A percentile compares a stretch with the other conserved stretches of the same genome.
Evolutionary conservation across 495 filamentous ascomycete genomes (phyloP).

Genomic region (Letharia columbiana): DNA sequence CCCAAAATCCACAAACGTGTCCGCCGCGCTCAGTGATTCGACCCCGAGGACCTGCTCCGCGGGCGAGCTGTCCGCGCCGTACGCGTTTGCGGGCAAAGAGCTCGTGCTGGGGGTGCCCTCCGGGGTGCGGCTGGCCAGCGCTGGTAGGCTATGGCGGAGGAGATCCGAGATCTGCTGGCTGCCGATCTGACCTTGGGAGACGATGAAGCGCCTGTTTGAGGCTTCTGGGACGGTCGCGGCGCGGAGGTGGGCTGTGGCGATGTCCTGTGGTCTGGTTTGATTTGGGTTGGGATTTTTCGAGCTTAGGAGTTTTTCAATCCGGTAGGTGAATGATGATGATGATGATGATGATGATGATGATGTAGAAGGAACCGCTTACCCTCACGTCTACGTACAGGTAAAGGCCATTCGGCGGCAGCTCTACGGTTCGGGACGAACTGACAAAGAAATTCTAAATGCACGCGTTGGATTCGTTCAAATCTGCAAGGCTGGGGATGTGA

Average conservation of each 20-base stretch:
- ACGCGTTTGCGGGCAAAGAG: background rate
- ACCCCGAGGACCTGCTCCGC: constrained; percentile 1
- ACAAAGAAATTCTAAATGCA: background rate
- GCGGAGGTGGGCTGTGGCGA: background rate
- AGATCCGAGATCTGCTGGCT: background rate
- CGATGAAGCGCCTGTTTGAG: background rate
- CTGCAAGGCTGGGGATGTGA: background rate
- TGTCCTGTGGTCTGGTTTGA: background rate
- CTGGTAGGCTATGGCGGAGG: background rate
- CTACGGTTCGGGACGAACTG: background rate
- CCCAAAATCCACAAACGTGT: constrained; percentile 7
- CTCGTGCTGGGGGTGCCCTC: background rate
- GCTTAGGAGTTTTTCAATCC: too few relatives aligned
- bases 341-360: background rate
- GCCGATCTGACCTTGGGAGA: background rate
- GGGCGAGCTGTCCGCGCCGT: background rate
- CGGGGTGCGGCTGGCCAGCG: background rate
- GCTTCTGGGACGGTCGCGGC: background rate
- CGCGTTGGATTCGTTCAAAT: background rate
- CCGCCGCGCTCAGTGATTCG: background rate
- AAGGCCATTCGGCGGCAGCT: background rate
- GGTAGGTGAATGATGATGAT: too few relatives aligned
- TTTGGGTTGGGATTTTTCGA: too few relatives aligned
- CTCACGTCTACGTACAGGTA: constrained; percentile 5
- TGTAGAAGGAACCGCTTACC: background rate